Base-by-base conservation (phyloP, 2,329 filamentous ascomycete species). In the Fusarium longipes region DNA sequence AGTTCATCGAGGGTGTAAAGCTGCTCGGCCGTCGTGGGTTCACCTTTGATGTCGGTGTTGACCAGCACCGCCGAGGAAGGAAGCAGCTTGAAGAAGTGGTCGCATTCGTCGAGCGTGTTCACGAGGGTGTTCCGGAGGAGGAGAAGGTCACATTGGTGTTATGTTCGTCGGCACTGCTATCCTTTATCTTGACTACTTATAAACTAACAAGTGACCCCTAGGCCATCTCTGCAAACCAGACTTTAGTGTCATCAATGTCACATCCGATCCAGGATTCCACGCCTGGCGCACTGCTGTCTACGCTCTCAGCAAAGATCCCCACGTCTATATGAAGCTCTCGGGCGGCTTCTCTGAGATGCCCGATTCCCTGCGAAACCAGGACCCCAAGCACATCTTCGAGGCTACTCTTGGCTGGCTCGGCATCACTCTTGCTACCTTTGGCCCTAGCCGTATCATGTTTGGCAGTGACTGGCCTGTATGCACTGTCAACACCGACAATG, bases 401-500 rank as follows among this genome's bases (percentile, higher is more conserved):
- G 84, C 84, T 38, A 82, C 92, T 20, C 82, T 85, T 59, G 89
- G 90, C 24, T 96, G 92, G 90, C 85, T 93, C 3, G 86, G 89
- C 62, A 86, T 90, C 51, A 81, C 94, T 1, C 86, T 96, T 51
- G 85, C 88, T 27, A 85, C 86, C 2, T 97, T 97, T 74, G 89
- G 91, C 2, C 80, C 91, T 1, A 76, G 82, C 22, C 85, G 93
- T 66, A 85, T 96, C 75, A 93, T 98, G 90, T 97, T 96, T 78
- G 94, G 91, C 24, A 94, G 91, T 67, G 93, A 97, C 78, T 98
- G 95, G 95, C 94, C 95, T 3, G 90, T 97, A 1, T 97, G 93
- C 79, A 94, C 93, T 65, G 81, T 93, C 25, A 72, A 77, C 68
- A 83, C 82, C 39, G 81, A 84, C 45, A 78, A 82, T 22, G 89